Evolutionary conservation across 2,329 filamentous ascomycete genomes (phyloP).

Genomic region (Mollisiaceae sp.): DNA sequence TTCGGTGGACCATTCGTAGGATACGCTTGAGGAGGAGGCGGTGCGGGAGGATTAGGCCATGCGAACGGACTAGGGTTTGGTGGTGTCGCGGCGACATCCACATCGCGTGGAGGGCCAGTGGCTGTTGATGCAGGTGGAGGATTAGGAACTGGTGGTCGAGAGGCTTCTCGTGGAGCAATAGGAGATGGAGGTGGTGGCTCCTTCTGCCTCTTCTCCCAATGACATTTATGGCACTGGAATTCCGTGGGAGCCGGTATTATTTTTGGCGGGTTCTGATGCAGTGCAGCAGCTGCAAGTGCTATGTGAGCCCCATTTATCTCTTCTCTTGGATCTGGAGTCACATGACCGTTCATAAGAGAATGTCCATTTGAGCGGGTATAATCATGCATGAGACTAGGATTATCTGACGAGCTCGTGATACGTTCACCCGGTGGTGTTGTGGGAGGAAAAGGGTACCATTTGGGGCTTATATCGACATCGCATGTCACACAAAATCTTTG

Average conservation of each 20-base stretch:
- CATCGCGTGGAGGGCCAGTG: constrained; percentile 12
- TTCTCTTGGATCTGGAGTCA: constrained; percentile 5
- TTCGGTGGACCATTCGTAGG: constrained; percentile 42
- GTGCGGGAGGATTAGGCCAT: constrained; percentile 23
- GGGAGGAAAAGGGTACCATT: constrained; percentile 64
- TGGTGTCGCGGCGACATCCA: constrained; percentile 10
- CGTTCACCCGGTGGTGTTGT: constrained; percentile 13
- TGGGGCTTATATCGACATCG: constrained; percentile 73
- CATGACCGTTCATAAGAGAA: constrained; percentile 25
- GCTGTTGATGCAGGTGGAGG: constrained; percentile 40
- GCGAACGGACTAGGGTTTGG: constrained; percentile 24
- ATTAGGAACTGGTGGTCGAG: constrained; percentile 31
- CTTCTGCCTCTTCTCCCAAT: constrained; percentile 53
- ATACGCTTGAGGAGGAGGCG: constrained; percentile 24
- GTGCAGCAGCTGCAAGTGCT: constrained; percentile 42
- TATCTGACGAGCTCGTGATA: constrained; percentile 7
- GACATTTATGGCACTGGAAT: constrained; percentile 79
- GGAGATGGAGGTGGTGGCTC: constrained; percentile 30
- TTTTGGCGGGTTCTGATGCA: constrained; percentile 31
- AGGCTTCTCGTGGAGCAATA: constrained; percentile 27
- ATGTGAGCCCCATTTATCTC: constrained; percentile 34
- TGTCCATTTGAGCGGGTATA: constrained; percentile 16
- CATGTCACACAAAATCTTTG: constrained; percentile 68
- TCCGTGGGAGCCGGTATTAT: constrained; percentile 45
- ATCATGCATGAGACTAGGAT: constrained; percentile 24